A percentile compares a stretch with the other conserved stretches of the same genome.
Evolutionary conservation across 306 rosid genomes (phyloP).

Genomic region (Geum urbanum): DNA sequence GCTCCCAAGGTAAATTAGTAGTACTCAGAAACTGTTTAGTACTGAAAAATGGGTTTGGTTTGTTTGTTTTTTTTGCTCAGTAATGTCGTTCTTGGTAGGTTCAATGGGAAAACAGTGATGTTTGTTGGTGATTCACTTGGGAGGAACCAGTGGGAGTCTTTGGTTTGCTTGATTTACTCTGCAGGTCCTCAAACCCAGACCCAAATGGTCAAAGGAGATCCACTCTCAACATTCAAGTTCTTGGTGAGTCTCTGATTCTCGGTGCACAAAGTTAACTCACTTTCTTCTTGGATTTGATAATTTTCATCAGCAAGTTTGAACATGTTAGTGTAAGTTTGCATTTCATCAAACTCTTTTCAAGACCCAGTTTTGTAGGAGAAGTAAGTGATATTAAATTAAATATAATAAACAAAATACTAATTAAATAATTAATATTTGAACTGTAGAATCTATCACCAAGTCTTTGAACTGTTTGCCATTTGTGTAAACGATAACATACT

Average conservation of each 20-base stretch:
- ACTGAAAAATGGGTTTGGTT: background rate
- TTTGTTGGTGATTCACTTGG: constrained; percentile 95
- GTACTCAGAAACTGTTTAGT: background rate
- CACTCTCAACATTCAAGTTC: constrained; percentile 79
- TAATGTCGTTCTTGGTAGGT: constrained; percentile 54
- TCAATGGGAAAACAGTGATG: constrained; percentile 83
- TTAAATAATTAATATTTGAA: too few relatives aligned
- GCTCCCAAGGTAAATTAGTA: constrained; percentile 70
- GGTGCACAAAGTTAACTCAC: background rate
- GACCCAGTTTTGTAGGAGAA: background rate
- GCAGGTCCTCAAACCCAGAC: constrained; percentile 61
- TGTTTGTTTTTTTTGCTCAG: background rate
- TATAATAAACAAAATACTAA: too few relatives aligned
- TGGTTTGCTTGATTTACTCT: constrained; percentile 67
- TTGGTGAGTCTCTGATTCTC: constrained; percentile 45
- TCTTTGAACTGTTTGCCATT: too few relatives aligned
- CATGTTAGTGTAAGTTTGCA: background rate
- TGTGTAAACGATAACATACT: too few relatives aligned
- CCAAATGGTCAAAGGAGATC: constrained; percentile 64
- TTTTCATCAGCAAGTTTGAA: background rate
- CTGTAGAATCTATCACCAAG: too few relatives aligned
- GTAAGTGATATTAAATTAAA: too few relatives aligned
- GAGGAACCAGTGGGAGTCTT: constrained; percentile 85
- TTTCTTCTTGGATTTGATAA: constrained; percentile 13
- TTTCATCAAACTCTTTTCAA: background rate